A percentile compares a stretch with the other conserved stretches of the same genome.
phyloP scores from a whole-genome alignment of 2,329 filamentous ascomycete species.

The Tolypocladium nubicola region DNA sequence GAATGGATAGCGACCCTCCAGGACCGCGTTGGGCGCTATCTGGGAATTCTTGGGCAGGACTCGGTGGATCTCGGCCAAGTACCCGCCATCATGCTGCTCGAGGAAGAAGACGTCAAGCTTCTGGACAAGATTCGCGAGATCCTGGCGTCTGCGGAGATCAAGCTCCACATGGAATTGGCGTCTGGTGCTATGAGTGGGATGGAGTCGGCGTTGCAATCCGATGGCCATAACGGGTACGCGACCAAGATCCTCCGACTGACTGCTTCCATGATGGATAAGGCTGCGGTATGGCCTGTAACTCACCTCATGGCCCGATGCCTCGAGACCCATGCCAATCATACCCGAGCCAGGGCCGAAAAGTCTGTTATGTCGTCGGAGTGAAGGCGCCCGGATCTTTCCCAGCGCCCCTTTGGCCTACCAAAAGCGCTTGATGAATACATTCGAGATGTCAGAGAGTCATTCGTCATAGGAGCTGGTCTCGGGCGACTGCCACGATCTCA shows the following conservation, averaged over 20 bases:
- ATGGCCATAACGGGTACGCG: slow-evolving; percentile 64
- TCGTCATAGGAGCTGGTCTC: background rate
- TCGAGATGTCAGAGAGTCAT: background rate
- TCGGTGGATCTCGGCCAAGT: slow-evolving; percentile 70
- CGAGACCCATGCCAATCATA: slow-evolving; percentile 42
- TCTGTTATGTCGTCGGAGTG: slow-evolving; percentile 33
- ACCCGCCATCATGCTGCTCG: slow-evolving; percentile 79
- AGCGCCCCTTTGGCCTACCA: background rate
- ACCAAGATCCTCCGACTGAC: slow-evolving; percentile 77
- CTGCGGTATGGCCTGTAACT: slow-evolving; percentile 76
- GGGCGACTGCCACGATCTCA: background rate
- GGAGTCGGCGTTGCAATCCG: slow-evolving; percentile 41
- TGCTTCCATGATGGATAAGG: slow-evolving; percentile 78
- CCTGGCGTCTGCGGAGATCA: slow-evolving; percentile 64
- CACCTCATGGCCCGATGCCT: slow-evolving; percentile 45
- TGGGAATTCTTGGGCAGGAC: slow-evolving; percentile 79
- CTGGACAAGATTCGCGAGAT: slow-evolving; percentile 75
- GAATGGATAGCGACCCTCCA: slow-evolving; percentile 93
- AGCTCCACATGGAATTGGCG: slow-evolving; percentile 52
- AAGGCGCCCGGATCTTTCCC: slow-evolving; percentile 1
- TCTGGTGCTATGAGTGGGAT: slow-evolving; percentile 39
- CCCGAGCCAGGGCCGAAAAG: slow-evolving; percentile 41
- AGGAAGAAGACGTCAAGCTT: slow-evolving; percentile 83
- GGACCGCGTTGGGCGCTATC: slow-evolving; percentile 80
- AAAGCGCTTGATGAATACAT: background rate